These are phyloP conservation scores for Scutellaria galericulata DNA, from an alignment of 257 asterid species.

Conservation along the genomic window DNA sequence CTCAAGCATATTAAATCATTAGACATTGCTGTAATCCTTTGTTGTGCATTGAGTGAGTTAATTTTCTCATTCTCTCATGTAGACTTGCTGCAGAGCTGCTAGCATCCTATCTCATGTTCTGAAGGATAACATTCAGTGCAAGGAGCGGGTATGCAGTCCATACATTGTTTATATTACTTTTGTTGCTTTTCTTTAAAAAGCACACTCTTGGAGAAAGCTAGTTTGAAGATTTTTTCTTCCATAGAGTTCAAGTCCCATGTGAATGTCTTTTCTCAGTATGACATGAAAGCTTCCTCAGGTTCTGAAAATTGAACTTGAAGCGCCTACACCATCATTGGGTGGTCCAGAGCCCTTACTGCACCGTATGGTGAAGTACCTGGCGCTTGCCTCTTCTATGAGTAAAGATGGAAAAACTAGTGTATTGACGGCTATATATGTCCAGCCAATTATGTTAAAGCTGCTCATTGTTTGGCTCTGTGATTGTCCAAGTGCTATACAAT, in stretches of 20 bases:
- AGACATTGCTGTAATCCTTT: slow-evolving; percentile 20
- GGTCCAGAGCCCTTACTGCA: slow-evolving; percentile 89
- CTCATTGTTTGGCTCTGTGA: slow-evolving; percentile 78
- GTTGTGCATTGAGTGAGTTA: slow-evolving; percentile 28
- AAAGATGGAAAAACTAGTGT: slow-evolving; percentile 68
- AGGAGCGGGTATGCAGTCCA: slow-evolving; percentile 70
- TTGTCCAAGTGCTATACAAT: slow-evolving; percentile 84
- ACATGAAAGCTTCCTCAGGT: slow-evolving; percentile 61
- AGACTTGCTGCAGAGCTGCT: slow-evolving; percentile 98
- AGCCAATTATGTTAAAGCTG: slow-evolving; percentile 81
- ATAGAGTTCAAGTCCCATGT: neutral
- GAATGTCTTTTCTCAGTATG: slow-evolving; percentile 18
- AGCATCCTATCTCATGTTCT: slow-evolving; percentile 83
- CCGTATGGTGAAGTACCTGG: slow-evolving; percentile 88
- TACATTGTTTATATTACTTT: slow-evolving; percentile 27
- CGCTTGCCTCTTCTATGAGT: slow-evolving; percentile 79
- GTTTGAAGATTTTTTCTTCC: neutral
- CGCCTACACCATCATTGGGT: slow-evolving; percentile 65
- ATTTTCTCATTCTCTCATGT: slow-evolving; percentile 39
- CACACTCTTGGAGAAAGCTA: slow-evolving; percentile 7
- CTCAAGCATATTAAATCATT: neutral
- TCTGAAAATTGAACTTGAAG: slow-evolving; percentile 77
- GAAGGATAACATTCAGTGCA: slow-evolving; percentile 80
- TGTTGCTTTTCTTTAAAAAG: neutral
- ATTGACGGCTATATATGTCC: slow-evolving; percentile 52